phyloP scores from a whole-genome alignment of 163 green algal species.

The Scenedesmus sp. region DNA sequence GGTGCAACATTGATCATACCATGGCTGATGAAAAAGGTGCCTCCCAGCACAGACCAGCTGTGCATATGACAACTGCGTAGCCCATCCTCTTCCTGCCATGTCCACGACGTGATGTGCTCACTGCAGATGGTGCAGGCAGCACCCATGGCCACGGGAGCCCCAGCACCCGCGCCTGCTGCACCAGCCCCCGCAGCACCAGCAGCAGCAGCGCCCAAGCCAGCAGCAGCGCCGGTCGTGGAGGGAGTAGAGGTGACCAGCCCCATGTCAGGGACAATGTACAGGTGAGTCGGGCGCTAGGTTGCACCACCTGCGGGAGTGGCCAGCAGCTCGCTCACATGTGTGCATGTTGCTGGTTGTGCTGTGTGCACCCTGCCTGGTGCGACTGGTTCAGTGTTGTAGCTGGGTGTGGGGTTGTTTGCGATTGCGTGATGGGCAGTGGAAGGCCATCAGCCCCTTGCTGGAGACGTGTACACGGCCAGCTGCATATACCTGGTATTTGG shows the following conservation, averaged over 20 bases:
- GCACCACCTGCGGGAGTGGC: too few species aligned
- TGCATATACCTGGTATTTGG: too few species aligned
- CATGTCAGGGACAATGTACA: constrained; percentile 67
- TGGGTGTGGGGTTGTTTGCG: not conserved
- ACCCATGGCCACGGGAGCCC: constrained; percentile 45
- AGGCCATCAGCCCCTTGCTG: not conserved
- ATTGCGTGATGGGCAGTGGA: too few species aligned
- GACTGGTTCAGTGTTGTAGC: not conserved
- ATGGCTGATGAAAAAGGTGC: too few species aligned
- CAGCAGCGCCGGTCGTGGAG: constrained; percentile 51
- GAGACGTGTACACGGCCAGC: not conserved
- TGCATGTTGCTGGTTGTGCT: not conserved
- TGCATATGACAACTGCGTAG: too few species aligned
- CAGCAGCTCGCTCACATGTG: not conserved
- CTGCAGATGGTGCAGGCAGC: constrained; percentile 59
- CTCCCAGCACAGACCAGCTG: not conserved
- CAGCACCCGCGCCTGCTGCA: constrained; percentile 56
- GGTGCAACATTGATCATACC: not conserved
- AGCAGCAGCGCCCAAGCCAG: constrained; percentile 47
- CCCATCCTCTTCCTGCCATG: too few species aligned
- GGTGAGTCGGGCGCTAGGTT: too few species aligned
- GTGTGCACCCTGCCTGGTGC: too few species aligned
- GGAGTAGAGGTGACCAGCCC: constrained; percentile 74
- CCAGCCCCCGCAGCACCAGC: constrained; percentile 58
- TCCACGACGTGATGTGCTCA: not conserved